Evolutionary conservation across 2,329 filamentous ascomycete genomes (phyloP).

Genomic region (Apiospora marii): DNA sequence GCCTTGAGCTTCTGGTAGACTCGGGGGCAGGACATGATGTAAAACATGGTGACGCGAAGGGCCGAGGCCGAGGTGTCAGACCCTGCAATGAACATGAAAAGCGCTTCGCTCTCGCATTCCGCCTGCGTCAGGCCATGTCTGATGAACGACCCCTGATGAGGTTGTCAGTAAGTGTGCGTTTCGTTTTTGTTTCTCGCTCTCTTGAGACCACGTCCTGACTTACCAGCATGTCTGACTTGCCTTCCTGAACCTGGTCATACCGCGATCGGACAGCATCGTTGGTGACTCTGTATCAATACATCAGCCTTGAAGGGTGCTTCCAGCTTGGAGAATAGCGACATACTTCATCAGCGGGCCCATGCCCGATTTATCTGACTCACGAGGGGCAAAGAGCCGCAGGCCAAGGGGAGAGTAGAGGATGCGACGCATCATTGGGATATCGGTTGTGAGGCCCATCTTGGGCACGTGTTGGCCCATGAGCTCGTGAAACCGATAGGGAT

Average conservation of each 20-base stretch:
- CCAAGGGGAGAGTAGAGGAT: constrained; percentile 32
- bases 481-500: constrained; percentile 33
- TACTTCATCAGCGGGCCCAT: constrained; percentile 33
- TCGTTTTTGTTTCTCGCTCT: not conserved
- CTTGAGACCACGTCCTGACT: constrained; percentile 1
- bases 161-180: not conserved
- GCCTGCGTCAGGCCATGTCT: constrained; percentile 38
- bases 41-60: constrained; percentile 55
- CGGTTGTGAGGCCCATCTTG: constrained; percentile 29
- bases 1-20: constrained; percentile 50
- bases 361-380: constrained; percentile 33
- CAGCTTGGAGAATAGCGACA: not conserved
- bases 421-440: constrained; percentile 34
- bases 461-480: constrained; percentile 29
- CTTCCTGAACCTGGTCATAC: constrained; percentile 22
- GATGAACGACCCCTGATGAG: constrained; percentile 40
- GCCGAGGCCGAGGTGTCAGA: constrained; percentile 59
- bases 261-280: constrained; percentile 24
- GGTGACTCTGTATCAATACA: constrained; percentile 24
- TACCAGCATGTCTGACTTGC: constrained; percentile 34
- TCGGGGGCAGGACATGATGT: constrained; percentile 53
- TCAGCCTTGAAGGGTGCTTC: not conserved
- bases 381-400: constrained; percentile 35
- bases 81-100: constrained; percentile 40
- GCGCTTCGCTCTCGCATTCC: constrained; percentile 39